Conservation (phyloP, 1,139 yeast genomes). For the Kurtzmaniella quercitrusa region DNA sequence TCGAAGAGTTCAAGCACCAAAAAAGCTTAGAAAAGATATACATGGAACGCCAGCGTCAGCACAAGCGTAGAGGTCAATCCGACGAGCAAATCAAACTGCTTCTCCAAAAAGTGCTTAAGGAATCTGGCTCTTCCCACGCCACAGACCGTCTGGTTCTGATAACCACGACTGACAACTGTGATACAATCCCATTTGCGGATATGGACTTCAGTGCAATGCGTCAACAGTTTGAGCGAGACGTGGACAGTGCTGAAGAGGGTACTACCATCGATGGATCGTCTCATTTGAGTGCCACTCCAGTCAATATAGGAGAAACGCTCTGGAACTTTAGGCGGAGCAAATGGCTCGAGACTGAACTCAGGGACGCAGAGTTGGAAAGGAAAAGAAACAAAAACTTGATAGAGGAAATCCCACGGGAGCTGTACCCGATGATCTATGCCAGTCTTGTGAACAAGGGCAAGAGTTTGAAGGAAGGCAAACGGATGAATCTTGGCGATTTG, state of each 20-base stretch:
- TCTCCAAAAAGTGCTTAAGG: not conserved
- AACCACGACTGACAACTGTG: not conserved
- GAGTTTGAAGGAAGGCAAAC: slow-evolving; percentile 42
- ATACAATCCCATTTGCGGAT: slow-evolving; percentile 15
- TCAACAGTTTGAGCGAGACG: slow-evolving; percentile 18
- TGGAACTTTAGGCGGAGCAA: slow-evolving; percentile 59
- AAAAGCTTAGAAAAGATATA: slow-evolving; percentile 35
- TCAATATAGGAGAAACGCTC: slow-evolving; percentile 42
- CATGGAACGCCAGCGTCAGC: not conserved
- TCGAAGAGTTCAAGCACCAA: slow-evolving; percentile 28
- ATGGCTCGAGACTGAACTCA: slow-evolving; percentile 39
- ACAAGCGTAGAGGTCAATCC: not conserved
- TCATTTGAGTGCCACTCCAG: slow-evolving; percentile 10
- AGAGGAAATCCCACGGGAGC: slow-evolving; percentile 39
- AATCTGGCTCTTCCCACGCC: not conserved
- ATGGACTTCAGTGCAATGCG: slow-evolving; percentile 26
- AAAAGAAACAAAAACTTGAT: slow-evolving; percentile 19
- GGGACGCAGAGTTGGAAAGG: slow-evolving; percentile 13
- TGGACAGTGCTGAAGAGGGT: slow-evolving; percentile 1
- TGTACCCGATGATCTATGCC: slow-evolving; percentile 53
- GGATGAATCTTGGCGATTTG: slow-evolving; percentile 58
- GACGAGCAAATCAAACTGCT: not conserved
- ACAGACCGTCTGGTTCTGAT: not conserved
- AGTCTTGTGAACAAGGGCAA: slow-evolving; percentile 56
- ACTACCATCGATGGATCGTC: slow-evolving; percentile 6